Conservation (phyloP, 805 yeast genomes). For the Priceomyces carsonii region DNA sequence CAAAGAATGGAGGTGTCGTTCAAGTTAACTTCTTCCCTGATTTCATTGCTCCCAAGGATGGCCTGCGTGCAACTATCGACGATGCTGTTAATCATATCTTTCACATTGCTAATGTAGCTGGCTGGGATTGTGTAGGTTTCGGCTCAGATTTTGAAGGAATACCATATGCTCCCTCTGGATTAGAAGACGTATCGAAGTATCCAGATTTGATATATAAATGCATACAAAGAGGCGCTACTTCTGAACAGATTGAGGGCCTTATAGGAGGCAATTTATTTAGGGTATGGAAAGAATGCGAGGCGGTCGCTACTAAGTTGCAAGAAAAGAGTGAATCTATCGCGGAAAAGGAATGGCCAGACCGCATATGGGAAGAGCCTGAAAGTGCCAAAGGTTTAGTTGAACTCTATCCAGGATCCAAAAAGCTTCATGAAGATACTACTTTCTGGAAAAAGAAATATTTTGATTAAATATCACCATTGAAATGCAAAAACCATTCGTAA, state of each 20-base stretch:
- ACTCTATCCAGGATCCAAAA: conserved; percentile 32
- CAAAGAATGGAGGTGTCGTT: conserved; percentile 48
- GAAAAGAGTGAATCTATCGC: conserved; percentile 20
- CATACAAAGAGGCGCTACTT: conserved; percentile 38
- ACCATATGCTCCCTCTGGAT: conserved; percentile 46
- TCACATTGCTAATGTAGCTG: conserved; percentile 43
- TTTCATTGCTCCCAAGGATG: conserved; percentile 30
- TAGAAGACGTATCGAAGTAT: conserved; percentile 58
- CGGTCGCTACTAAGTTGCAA: conserved; percentile 18
- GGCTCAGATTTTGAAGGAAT: conserved; percentile 59
- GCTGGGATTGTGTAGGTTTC: conserved; percentile 53
- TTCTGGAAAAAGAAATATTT: conserved; percentile 4
- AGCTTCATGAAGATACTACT: conserved; percentile 5
- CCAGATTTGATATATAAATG: conserved; percentile 42
- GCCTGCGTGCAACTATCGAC: conserved; percentile 35
- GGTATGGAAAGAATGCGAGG: conserved; percentile 47
- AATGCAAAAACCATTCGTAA: no score
- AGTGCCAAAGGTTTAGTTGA: conserved; percentile 37
- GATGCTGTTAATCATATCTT: conserved; percentile 49
- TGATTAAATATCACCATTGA: no score
- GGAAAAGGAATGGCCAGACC: conserved; percentile 43
- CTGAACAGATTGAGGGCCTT: conserved; percentile 42
- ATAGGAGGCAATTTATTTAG: conserved; percentile 50
- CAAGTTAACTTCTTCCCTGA: conserved; percentile 47
- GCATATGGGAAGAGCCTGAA: conserved; percentile 43